These are phyloP conservation scores for Plenodomus biglobosus DNA, from an alignment of 2,329 filamentous ascomycete genomes.

Conservation along the genomic window DNA sequence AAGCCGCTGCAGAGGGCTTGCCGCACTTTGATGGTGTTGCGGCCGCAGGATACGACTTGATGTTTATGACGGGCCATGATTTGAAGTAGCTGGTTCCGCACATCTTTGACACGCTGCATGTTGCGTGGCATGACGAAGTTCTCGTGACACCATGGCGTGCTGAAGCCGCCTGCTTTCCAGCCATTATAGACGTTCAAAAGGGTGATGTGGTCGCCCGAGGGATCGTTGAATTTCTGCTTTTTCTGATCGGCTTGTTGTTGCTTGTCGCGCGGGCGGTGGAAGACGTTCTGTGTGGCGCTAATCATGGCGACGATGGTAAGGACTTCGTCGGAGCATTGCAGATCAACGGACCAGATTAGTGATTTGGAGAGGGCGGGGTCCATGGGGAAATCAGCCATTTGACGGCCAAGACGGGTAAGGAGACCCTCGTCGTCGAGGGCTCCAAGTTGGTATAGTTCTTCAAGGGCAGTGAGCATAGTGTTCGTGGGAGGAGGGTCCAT, in stretches of 20 bases:
- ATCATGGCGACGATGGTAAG: conserved; percentile 79
- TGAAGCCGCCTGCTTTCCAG: conserved; percentile 87
- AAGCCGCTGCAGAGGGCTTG: conserved; percentile 90
- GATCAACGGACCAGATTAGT: conserved; percentile 82
- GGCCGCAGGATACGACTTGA: conserved; percentile 77
- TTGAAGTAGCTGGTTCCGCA: conserved; percentile 84
- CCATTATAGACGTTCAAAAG: conserved; percentile 94
- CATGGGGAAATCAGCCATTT: conserved; percentile 99
- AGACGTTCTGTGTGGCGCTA: conserved; percentile 74
- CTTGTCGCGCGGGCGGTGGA: conserved; percentile 97
- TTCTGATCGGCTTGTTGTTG: conserved; percentile 95
- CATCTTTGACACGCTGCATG: conserved; percentile 87
- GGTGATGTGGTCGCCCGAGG: conserved; percentile 90
- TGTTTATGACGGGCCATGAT: conserved; percentile 95
- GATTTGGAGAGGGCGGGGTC: conserved; percentile 89
- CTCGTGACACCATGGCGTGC: conserved; percentile 91
- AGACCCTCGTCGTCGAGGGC: conserved; percentile 95
- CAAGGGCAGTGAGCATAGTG: conserved; percentile 93
- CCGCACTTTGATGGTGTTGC: conserved; percentile 82
- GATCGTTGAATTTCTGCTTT: conserved; percentile 96
- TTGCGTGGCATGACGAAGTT: conserved; percentile 94
- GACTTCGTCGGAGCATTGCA: conserved; percentile 90
- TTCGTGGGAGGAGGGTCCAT: conserved; percentile 98
- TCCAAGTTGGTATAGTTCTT: conserved; percentile 89
- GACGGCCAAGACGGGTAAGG: conserved; percentile 84